Conservation (phyloP, 2,329 filamentous ascomycete genomes). For the Colletotrichum euphorbiae region DNA sequence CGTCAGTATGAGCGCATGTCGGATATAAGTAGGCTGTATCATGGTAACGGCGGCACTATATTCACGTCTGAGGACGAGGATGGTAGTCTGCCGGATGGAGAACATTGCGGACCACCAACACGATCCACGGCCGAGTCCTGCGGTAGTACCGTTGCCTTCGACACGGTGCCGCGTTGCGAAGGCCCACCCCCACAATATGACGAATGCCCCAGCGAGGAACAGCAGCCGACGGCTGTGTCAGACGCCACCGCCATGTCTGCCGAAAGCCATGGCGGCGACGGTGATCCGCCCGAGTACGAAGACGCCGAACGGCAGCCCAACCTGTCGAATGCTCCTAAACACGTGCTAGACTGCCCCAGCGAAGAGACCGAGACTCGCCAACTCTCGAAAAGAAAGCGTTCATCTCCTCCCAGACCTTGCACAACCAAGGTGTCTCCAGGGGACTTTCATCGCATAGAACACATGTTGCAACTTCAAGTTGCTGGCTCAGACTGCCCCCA, state of each 20-base stretch:
- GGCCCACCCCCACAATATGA: conserved; percentile 19
- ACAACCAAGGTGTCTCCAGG: not conserved
- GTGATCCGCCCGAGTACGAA: not conserved
- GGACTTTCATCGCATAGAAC: not conserved
- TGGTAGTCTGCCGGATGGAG: not conserved
- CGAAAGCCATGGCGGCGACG: not conserved
- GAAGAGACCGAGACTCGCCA: not conserved
- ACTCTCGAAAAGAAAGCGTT: not conserved
- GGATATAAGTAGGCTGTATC: conserved; percentile 21
- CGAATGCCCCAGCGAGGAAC: not conserved
- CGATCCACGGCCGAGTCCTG: conserved; percentile 2
- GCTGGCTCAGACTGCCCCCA: not conserved
- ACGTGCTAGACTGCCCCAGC: not conserved
- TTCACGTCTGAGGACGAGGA: not conserved
- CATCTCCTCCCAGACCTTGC: no score
- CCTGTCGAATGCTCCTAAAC: not conserved
- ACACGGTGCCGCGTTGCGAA: conserved; percentile 4
- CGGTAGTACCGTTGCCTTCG: conserved; percentile 9
- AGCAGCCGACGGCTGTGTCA: not conserved
- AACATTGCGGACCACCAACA: not conserved
- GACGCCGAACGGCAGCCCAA: not conserved
- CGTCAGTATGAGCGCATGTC: conserved; percentile 7
- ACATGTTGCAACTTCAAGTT: not conserved
- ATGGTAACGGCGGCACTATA: conserved; percentile 17
- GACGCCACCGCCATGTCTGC: no score